Conservation (phyloP, 805 yeast genomes). For the Ogataea ganodermae region DNA sequence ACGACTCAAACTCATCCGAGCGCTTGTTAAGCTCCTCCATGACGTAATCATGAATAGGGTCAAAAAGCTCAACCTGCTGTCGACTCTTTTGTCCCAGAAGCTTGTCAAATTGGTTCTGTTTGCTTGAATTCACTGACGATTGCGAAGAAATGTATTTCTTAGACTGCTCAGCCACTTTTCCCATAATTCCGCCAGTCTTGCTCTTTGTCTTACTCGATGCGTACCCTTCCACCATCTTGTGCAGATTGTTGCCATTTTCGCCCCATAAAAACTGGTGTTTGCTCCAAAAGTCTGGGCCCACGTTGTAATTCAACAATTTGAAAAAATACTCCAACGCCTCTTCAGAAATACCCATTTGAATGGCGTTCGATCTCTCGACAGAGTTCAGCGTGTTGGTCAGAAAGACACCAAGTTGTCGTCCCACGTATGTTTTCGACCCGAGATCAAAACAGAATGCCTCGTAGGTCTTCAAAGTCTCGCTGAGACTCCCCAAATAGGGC, state of each 20-base stretch:
- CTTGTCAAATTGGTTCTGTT: conserved; percentile 40
- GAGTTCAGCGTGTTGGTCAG: conserved; percentile 53
- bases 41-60: conserved; percentile 58
- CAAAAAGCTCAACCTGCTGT: conserved; percentile 47
- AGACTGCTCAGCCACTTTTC: conserved; percentile 42
- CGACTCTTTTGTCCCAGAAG: conserved; percentile 50
- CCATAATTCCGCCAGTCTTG: conserved; percentile 47
- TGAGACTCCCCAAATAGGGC: conserved; percentile 23
- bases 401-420: conserved; percentile 54
- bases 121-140: conserved; percentile 21
- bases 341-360: conserved; percentile 49
- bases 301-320: conserved; percentile 41
- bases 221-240: conserved; percentile 42
- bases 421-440: conserved; percentile 37
- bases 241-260: conserved; percentile 44
- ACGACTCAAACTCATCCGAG: conserved; percentile 42
- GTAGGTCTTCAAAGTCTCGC: conserved; percentile 40
- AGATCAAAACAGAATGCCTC: conserved; percentile 49
- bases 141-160: conserved; percentile 35
- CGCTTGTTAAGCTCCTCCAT: conserved; percentile 42
- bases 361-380: conserved; percentile 49
- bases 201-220: conserved; percentile 41
- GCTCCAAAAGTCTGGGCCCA: conserved; percentile 35
- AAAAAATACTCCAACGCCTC: conserved; percentile 50
- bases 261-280: conserved; percentile 50